Evolutionary conservation across 192 early-diverging fungal species (phyloP).

Genomic region (Podila epigama): DNA sequence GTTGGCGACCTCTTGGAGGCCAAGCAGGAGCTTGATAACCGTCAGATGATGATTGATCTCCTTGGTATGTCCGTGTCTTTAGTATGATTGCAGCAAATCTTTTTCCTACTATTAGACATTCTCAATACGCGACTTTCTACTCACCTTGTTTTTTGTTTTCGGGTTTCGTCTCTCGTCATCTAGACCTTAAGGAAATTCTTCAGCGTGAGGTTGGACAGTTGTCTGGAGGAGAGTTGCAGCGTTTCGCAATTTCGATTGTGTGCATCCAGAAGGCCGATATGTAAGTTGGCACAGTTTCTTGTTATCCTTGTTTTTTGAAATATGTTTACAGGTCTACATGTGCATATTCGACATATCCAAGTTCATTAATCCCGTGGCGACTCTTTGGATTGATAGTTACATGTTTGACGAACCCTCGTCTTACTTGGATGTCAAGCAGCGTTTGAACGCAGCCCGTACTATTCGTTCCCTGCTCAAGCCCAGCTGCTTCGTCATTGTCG

Average conservation of each 20-base stretch:
- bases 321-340: background rate
- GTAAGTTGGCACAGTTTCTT: constrained; percentile 47
- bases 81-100: background rate
- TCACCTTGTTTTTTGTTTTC: background rate
- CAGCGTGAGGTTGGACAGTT: constrained; percentile 84
- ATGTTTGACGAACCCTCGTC: constrained; percentile 99
- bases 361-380: background rate
- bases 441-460: constrained; percentile 93
- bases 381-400: constrained; percentile 59
- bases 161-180: background rate
- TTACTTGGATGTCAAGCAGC: constrained; percentile 98
- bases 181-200: constrained; percentile 85
- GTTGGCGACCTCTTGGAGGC: constrained; percentile 77
- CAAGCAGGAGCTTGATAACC: constrained; percentile 79
- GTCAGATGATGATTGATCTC: constrained; percentile 73
- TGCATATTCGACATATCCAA: background rate
- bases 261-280: constrained; percentile 88
- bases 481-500: constrained; percentile 88
- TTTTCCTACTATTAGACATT: no score
- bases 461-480: constrained; percentile 84
- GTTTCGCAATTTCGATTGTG: constrained; percentile 93
- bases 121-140: no score
- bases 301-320: background rate
- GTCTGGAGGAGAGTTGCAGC: constrained; percentile 97
- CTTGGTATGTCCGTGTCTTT: constrained; percentile 73